Evolutionary conservation across 129 eudicot genomes (phyloP).

Genomic region (Silybum marianum): DNA sequence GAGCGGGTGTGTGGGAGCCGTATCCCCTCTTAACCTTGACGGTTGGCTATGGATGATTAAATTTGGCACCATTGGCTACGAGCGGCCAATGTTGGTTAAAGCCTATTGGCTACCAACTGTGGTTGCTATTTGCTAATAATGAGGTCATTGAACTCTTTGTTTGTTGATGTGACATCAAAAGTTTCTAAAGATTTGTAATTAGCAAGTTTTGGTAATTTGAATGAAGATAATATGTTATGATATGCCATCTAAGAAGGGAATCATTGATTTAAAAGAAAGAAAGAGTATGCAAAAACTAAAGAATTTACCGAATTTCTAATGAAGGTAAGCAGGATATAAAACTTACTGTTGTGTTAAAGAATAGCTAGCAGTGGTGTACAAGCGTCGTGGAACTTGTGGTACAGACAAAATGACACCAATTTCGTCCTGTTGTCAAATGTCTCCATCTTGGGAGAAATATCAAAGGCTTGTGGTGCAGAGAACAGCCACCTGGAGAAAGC

Average conservation of each 20-base stretch:
- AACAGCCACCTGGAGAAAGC: not conserved
- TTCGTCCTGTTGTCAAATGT: not conserved
- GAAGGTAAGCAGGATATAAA: not conserved
- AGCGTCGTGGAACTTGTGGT: not conserved
- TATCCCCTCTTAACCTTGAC: too few relatives aligned
- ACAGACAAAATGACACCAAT: not conserved
- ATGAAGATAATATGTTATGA: not conserved
- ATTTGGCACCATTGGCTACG: not conserved
- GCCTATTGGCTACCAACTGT: not conserved
- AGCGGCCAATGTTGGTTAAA: not conserved
- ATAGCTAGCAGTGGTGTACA: not conserved
- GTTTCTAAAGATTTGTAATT: not conserved
- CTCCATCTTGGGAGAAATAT: not conserved
- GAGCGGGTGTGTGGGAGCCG: too few relatives aligned
- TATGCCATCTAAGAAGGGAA: not conserved
- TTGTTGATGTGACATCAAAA: not conserved
- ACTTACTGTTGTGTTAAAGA: not conserved
- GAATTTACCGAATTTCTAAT: not conserved
- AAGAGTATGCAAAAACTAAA: not conserved
- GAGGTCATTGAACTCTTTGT: not conserved
- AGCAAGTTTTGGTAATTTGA: not conserved
- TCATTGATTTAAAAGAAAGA: not conserved
- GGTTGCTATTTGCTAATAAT: not conserved
- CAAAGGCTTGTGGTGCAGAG: constrained; percentile 2
- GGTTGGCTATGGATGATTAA: not conserved